Conservation (phyloP, 1,284 basidiomycete genomes). For the Peniophora sp. region DNA sequence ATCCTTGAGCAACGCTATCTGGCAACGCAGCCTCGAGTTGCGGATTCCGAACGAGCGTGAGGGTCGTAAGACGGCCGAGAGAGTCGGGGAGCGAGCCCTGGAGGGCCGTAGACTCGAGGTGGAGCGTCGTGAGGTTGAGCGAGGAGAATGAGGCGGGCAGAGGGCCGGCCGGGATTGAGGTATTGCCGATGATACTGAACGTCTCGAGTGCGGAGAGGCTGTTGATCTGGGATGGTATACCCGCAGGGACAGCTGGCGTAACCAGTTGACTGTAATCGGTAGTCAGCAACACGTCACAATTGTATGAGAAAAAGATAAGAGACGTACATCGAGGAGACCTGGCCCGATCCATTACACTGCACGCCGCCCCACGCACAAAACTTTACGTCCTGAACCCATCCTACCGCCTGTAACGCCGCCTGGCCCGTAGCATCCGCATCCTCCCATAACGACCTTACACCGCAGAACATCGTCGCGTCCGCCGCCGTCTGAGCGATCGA, state of each 20-base stretch:
- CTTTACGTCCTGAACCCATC: slow-evolving; percentile 38
- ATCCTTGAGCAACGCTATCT: slow-evolving; percentile 24
- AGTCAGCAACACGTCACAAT: neutral
- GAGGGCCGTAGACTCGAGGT: slow-evolving; percentile 39
- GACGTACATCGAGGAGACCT: slow-evolving; percentile 36
- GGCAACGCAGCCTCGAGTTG: slow-evolving; percentile 36
- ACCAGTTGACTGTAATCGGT: slow-evolving; percentile 27
- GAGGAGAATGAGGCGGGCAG: slow-evolving; percentile 30
- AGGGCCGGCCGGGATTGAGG: slow-evolving; percentile 31
- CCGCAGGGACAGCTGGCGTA: slow-evolving; percentile 39
- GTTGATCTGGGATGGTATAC: slow-evolving; percentile 34
- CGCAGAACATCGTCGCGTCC: slow-evolving; percentile 39
- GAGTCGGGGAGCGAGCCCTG: slow-evolving; percentile 26
- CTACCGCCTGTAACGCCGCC: slow-evolving; percentile 29
- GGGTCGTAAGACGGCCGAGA: slow-evolving; percentile 27
- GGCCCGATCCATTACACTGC: slow-evolving; percentile 31
- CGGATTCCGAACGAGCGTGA: slow-evolving; percentile 37
- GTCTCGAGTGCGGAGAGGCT: slow-evolving; percentile 31
- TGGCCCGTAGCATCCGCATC: slow-evolving; percentile 31
- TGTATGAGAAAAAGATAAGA: slow-evolving; percentile 4
- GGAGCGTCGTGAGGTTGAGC: slow-evolving; percentile 30
- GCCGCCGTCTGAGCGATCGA: slow-evolving; percentile 21
- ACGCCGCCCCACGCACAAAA: slow-evolving; percentile 46
- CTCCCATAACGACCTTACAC: slow-evolving; percentile 40
- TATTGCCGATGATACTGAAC: slow-evolving; percentile 34